Percentiles rank a stretch among this genome's conserved stretches.
Conservation (phyloP, 1,284 basidiomycete genomes). For the Ceratobasidium sp. region DNA sequence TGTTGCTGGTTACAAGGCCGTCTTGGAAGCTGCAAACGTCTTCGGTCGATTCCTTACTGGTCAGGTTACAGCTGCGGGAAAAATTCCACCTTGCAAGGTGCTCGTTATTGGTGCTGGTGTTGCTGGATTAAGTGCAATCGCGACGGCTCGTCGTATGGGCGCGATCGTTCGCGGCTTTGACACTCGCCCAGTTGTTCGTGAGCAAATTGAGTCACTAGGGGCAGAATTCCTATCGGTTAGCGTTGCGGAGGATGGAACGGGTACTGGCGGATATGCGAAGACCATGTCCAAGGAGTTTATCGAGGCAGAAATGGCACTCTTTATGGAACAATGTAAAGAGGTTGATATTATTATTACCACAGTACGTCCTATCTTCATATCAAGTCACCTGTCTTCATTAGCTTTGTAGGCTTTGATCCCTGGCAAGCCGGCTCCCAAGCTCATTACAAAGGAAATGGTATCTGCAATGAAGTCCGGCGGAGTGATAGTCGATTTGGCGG, state of each 20-base stretch:
- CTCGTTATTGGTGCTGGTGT: constrained; percentile 86
- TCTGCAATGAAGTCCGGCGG: constrained; percentile 87
- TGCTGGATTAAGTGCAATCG: constrained; percentile 83
- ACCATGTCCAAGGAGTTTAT: constrained; percentile 89
- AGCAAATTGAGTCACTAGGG: constrained; percentile 85
- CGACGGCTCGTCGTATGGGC: constrained; percentile 78
- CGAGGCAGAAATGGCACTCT: constrained; percentile 86
- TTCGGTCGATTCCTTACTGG: constrained; percentile 87
- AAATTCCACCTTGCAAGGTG: constrained; percentile 86
- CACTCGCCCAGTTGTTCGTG: constrained; percentile 78
- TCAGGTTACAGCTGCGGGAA: constrained; percentile 83
- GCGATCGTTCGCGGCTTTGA: constrained; percentile 87
- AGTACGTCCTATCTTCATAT: constrained; percentile 51
- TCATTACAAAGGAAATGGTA: constrained; percentile 83
- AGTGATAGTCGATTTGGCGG: constrained; percentile 82
- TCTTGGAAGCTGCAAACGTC: constrained; percentile 83
- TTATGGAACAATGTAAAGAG: constrained; percentile 82
- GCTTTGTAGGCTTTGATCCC: constrained; percentile 71
- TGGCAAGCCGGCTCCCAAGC: constrained; percentile 80
- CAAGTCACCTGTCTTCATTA: not conserved
- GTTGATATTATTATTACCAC: constrained; percentile 88
- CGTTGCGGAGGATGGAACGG: constrained; percentile 78
- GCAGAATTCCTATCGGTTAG: constrained; percentile 84
- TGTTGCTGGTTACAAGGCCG: constrained; percentile 85
- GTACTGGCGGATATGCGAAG: constrained; percentile 84